These are phyloP conservation scores for Emmonsiellopsis sp. DNA, from an alignment of 2,329 filamentous ascomycete species.

Conservation along the genomic window DNA sequence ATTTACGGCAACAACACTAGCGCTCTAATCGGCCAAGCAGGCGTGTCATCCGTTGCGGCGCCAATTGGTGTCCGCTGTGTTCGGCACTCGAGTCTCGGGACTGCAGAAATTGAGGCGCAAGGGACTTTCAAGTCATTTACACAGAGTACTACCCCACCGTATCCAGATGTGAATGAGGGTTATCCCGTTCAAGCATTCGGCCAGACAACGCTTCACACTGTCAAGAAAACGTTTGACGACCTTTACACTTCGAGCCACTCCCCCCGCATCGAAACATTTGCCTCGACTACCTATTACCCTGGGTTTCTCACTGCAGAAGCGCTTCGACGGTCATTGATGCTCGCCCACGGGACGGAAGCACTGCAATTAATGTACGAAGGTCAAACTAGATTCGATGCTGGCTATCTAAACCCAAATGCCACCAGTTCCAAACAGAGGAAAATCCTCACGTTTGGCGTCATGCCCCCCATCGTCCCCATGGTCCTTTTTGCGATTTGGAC, in stretches of 20 bases:
- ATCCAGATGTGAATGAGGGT: background rate
- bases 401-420: background rate
- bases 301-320: background rate
- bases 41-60: background rate
- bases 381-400: too few relatives aligned
- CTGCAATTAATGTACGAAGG: conserved; percentile 1
- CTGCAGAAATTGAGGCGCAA: background rate
- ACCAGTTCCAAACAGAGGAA: background rate
- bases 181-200: background rate
- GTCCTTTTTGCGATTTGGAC: background rate
- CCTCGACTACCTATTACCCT: background rate
- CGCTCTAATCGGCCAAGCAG: background rate
- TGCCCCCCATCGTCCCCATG: background rate
- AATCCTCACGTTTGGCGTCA: background rate
- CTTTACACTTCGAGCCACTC: background rate
- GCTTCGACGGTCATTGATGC: background rate
- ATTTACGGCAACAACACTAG: background rate
- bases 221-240: background rate
- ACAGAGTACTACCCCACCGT: background rate
- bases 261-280: background rate
- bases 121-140: background rate
- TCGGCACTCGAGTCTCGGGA: background rate
- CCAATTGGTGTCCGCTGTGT: conserved; percentile 3
- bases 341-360: background rate
- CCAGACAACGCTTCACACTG: background rate